Conservation (phyloP, 192 early-diverging fungal genomes). For the Phlyctochytrium bullatum region DNA sequence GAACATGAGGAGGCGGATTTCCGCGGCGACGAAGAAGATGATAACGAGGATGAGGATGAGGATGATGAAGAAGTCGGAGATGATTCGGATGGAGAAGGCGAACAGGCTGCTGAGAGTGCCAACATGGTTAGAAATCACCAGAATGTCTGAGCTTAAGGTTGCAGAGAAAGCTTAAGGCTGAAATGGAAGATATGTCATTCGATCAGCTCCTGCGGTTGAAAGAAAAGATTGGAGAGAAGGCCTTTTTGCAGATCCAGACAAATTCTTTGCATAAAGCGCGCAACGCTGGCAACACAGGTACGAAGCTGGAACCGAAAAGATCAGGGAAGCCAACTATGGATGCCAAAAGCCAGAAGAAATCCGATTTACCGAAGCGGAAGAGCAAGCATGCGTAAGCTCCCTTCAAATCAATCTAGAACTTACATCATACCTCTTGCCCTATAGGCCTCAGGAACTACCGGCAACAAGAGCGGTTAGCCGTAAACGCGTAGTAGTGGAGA, state of each 20-base stretch:
- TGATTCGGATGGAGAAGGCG: slow-evolving; percentile 2
- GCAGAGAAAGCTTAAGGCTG: slow-evolving; percentile 19
- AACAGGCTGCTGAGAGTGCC: slow-evolving; percentile 17
- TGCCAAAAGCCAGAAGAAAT: slow-evolving; percentile 15
- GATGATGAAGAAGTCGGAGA: background rate
- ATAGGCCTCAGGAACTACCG: slow-evolving; percentile 72
- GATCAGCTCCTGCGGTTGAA: slow-evolving; percentile 76
- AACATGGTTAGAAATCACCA: background rate
- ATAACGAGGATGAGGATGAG: slow-evolving; percentile 16
- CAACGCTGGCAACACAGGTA: slow-evolving; percentile 5
- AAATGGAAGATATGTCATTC: slow-evolving; percentile 76
- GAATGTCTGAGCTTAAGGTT: slow-evolving; percentile 2
- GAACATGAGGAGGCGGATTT: slow-evolving; percentile 2
- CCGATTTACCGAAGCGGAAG: slow-evolving; percentile 15
- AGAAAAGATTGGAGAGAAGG: slow-evolving; percentile 66
- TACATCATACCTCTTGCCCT: background rate
- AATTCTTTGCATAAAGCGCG: slow-evolving; percentile 21
- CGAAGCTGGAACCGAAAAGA: slow-evolving; percentile 10
- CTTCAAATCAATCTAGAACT: background rate
- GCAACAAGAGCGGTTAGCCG: slow-evolving; percentile 74
- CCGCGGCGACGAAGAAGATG: slow-evolving; percentile 1
- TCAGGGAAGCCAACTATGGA: slow-evolving; percentile 26
- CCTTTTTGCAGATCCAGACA: slow-evolving; percentile 53
- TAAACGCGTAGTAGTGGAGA: slow-evolving; percentile 67
- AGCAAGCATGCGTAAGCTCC: slow-evolving; percentile 21